A percentile compares a stretch with the other conserved stretches of the same genome.
Evolutionary conservation across 2,329 filamentous ascomycete genomes (phyloP).

Genomic region (Myriosclerotinia curreyana): DNA sequence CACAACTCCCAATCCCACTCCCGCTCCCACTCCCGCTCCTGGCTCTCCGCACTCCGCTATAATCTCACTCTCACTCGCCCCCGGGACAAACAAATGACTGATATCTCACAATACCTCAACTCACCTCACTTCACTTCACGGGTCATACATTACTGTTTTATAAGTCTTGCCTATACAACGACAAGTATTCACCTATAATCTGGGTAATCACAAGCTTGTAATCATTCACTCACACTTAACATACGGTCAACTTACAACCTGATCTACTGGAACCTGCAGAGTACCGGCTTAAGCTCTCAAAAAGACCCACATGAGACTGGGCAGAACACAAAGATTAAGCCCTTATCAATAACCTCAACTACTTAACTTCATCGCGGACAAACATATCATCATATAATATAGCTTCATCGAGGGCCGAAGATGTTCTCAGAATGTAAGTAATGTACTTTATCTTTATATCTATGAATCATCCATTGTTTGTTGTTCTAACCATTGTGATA

Average conservation of each 20-base stretch:
- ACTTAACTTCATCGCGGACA: conserved; percentile 14
- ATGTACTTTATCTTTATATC: background rate
- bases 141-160: background rate
- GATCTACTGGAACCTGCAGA: no score
- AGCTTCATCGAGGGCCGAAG: conserved; percentile 21
- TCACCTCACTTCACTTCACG: background rate
- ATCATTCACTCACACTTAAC: conserved; percentile 5
- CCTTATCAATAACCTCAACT: conserved; percentile 18
- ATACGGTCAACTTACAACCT: background rate
- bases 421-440: conserved; percentile 41
- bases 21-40: no score
- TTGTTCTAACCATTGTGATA: conserved; percentile 22
- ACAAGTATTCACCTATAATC: background rate
- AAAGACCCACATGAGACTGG: conserved; percentile 11
- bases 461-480: background rate
- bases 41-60: no score
- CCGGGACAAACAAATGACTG: conserved; percentile 17
- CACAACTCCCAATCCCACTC: conserved; percentile 6
- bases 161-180: background rate
- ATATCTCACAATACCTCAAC: conserved; percentile 17
- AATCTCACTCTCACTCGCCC: conserved; percentile 9
- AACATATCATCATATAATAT: background rate
- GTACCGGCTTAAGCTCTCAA: background rate
- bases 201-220: conserved; percentile 4
- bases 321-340: conserved; percentile 1